A percentile compares a stretch with the other conserved stretches of the same genome.
Evolutionary conservation across 345 rosid species (phyloP).

Genomic region (Laguncularia racemosa): DNA sequence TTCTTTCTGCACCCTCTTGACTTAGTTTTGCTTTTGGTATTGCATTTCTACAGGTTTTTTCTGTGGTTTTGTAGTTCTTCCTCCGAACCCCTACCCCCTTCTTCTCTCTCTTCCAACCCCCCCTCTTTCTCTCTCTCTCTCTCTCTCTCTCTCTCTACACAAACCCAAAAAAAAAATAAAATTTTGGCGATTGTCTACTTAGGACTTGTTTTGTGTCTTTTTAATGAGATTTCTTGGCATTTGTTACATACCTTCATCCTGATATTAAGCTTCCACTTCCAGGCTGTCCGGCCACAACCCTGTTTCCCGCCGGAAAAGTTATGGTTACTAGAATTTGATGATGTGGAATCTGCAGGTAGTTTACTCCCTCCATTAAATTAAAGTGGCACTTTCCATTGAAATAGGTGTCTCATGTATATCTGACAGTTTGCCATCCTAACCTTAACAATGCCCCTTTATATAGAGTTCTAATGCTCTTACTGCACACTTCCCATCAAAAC

Average conservation of each 20-base stretch:
- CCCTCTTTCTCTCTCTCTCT: too few species aligned
- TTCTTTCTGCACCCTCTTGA: conserved; percentile 1
- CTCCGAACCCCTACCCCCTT: too few species aligned
- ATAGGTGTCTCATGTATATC: conserved; percentile 21
- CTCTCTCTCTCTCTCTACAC: too few species aligned
- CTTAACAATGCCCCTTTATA: conserved; percentile 44
- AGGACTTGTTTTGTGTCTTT: neutral
- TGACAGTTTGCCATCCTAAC: conserved; percentile 40
- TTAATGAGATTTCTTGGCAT: conserved; percentile 9
- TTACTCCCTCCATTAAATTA: conserved; percentile 11
- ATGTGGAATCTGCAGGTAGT: conserved; percentile 44
- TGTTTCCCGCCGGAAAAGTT: conserved; percentile 74
- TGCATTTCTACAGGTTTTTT: neutral
- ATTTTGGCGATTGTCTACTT: too few species aligned
- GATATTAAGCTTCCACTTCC: conserved; percentile 38
- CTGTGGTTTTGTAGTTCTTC: neutral
- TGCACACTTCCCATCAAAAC: conserved; percentile 74
- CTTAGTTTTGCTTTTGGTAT: neutral
- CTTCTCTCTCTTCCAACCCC: too few species aligned
- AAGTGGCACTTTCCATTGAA: conserved; percentile 21
- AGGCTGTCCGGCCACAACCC: conserved; percentile 85
- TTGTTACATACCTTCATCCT: conserved; percentile 9
- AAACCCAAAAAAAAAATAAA: too few species aligned
- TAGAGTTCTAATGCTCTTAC: conserved; percentile 75
- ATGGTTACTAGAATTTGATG: conserved; percentile 63